Base-by-base conservation (phyloP, 495 filamentous ascomycete species). In the Neurospora sp. region DNA sequence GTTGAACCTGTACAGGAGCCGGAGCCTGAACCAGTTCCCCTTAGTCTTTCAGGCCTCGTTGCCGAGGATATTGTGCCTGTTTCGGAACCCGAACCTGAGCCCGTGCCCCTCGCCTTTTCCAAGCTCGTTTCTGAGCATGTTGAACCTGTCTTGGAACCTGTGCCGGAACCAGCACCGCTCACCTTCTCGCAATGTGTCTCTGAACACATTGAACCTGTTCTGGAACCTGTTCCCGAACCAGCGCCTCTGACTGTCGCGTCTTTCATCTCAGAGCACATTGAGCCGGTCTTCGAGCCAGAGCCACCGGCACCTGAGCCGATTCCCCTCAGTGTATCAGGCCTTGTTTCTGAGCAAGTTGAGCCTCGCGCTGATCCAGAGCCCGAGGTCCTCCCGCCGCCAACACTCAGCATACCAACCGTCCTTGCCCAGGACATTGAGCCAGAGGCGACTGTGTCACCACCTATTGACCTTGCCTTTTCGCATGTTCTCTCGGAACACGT, bases 371-470 rank as follows among this genome's bases (percentile, higher is more conserved):
- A 78, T 61, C 76, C 78, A n/a, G 76, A 79, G 69, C 70, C 73
- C 8, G 73, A 72, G 5, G 48, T 70, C 10, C 73, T 72, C 12
- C 48, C 71, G 3, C 74, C 73, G 12, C 73, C 69, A 12, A 35
- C 76, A 5, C 75, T 83, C 42, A 74, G 70, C 61, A 73, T 82
- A 69, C 77, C 81, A n/a, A 27, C 73, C 10, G 75, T 85, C 61
- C 72, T 76, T 31, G 41, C 74, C 9, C 74, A 78, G 70, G 37
- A 74, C 37, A 71, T 80, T 20, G 77, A 81, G 71, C 79, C 77
- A 9, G 73, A 65, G 14, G 53, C 53, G 3, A 65, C 27, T 65
- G 53, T 35, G 27, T 31, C 70, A 61, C 68, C 74, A 27, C 75
- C 75, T 9, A 37, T 71, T 38, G 20, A 70, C 20, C 72, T 78